Evolutionary conservation across 2,329 filamentous ascomycete genomes (phyloP), one percentile per base, ranked within the genome.

Genomic region (Xylariaceae sp.): DNA sequence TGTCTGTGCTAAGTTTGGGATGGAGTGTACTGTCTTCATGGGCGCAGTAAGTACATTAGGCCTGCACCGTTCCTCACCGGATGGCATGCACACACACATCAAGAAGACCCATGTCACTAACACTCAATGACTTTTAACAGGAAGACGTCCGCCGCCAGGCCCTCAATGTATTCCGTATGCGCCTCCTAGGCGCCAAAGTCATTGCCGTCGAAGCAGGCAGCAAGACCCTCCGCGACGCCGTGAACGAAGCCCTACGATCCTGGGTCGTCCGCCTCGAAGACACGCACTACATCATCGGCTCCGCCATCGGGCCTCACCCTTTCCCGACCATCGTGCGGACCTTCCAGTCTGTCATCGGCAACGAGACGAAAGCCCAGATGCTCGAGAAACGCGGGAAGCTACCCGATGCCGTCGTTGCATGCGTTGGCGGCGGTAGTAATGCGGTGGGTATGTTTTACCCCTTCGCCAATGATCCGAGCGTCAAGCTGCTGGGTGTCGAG

Each of bases 21-120:
- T 98, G 91, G 86, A 92, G 66, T 98, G 93, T 66, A 95, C 90
- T 22, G 87, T 98, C 44, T 98, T 91, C 71, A 98, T 98, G 93
- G 93, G 93, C 59, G 90, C 91, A 37, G 72, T 75, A 64, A 65
- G 71, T 69, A 16, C n/a, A n/a, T n/a, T n/a, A n/a, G n/a, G n/a
- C n/a, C n/a, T n/a, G n/a, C n/a, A n/a, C n/a, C n/a, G n/a, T n/a
- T n/a, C n/a, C n/a, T n/a, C n/a, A n/a, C n/a, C n/a, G n/a, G n/a
- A n/a, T n/a, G n/a, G n/a, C n/a, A n/a, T n/a, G n/a, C n/a, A n/a
- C n/a, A n/a, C n/a, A n/a, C n/a, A n/a, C n/a, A n/a, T n/a, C n/a
- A n/a, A n/a, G n/a, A n/a, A n/a, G n/a, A n/a, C 10, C 6, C 21
- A 33, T 37, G 16, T n/a, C n/a, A 51, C 36, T 42, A 25, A 37